Base-by-base conservation (phyloP, 495 filamentous ascomycete genomes). In the Penicillium waksmanii region DNA sequence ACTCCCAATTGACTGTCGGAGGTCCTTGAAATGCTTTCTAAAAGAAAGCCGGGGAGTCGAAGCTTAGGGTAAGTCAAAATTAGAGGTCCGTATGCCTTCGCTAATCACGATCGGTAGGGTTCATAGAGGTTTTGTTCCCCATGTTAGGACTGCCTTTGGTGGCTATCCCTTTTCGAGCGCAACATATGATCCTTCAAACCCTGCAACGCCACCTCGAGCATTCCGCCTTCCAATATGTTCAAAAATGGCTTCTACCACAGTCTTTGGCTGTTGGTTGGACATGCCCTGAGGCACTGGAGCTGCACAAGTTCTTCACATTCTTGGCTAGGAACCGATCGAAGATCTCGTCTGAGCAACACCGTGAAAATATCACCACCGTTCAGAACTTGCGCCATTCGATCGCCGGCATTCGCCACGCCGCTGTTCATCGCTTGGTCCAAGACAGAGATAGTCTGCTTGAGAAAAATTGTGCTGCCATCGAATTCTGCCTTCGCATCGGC, bases 361-460 rank as follows among this genome's bases (percentile, higher is more conserved):
- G n/a, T 53, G 25, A 42, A 53, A 36, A 34, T 17, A 19, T 36
- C 38, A 40, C 3, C 3, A 6, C 33, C 21, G 13, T 53, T 38
- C 51, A 53, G 38, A 40, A 53, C 12, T 23, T 34, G 51, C 51
- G 38, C 21, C 21, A 36, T 19, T 53, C 38, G 34, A 12, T 53
- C 35, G 35, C 51, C 15, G 34, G 51, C 51, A 53, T 53, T 17
- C 51, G 51, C 51, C 51, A 53, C 34, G 51, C 51, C 23, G 27
- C 51, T 40, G 51, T 53, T 36, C 33, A 53, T 36, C 51, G 51
- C 38, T 36, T 53, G 9, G 13, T 34, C 21, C 51, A 53, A 23
- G 51, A 53, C 38, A 25, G 51, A 12, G 51, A 53, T 19, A 38
- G n/a, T 53, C 34, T 53, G 18, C 31, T 53, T 19, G 25, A 40